phyloP scores from a whole-genome alignment of 192 early-diverging fungal genomes.

The Pilobolus umbonatus region DNA sequence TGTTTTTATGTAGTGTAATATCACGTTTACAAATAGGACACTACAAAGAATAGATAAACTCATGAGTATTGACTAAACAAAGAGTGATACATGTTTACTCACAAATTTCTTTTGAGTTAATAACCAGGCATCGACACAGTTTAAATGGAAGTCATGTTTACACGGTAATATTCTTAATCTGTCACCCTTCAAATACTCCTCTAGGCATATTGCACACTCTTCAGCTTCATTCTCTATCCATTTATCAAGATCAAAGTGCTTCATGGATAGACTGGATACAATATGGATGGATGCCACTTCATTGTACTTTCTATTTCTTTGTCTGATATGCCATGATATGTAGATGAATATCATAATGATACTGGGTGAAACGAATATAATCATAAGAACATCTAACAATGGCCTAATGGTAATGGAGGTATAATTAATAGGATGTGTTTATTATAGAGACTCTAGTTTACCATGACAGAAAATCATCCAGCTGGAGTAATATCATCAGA shows the following conservation, averaged over 20 bases:
- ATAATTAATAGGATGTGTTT: background rate
- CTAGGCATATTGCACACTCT: constrained; percentile 90
- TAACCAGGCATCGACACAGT: constrained; percentile 92
- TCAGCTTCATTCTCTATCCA: constrained; percentile 69
- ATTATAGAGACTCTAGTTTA: background rate
- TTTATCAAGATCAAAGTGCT: constrained; percentile 57
- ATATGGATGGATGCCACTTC: constrained; percentile 71
- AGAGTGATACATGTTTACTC: too few species aligned
- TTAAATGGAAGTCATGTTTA: constrained; percentile 82
- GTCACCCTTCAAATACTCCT: constrained; percentile 80
- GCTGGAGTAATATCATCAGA: constrained; percentile 22
- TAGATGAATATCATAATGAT: constrained; percentile 73
- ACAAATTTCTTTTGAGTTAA: constrained; percentile 82
- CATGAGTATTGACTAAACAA: background rate
- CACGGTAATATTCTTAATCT: constrained; percentile 80
- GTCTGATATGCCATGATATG: constrained; percentile 60
- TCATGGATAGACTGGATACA: constrained; percentile 66
- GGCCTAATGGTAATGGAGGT: constrained; percentile 39
- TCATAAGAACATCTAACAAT: constrained; percentile 72
- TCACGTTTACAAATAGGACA: constrained; percentile 34
- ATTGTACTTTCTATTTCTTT: constrained; percentile 57
- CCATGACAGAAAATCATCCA: constrained; percentile 11
- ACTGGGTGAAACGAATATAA: constrained; percentile 73
- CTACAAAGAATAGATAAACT: constrained; percentile 1
- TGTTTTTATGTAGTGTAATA: too few species aligned